Conservation (phyloP, 208 protist species). For the Leishmania braziliensis region DNA sequence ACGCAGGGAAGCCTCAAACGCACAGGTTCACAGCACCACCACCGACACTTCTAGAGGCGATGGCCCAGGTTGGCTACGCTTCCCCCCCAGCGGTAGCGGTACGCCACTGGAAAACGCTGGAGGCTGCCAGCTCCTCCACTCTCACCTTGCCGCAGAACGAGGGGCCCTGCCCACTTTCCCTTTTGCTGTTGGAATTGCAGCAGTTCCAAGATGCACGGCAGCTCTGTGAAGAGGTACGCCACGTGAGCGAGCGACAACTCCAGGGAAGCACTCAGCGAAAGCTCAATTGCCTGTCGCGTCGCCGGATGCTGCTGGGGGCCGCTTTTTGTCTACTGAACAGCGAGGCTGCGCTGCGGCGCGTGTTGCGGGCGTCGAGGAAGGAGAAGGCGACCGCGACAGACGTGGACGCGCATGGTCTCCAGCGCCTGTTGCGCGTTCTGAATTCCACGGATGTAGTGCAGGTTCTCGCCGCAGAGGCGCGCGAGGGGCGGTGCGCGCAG, state of each 20-base stretch:
- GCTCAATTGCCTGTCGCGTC: conserved; percentile 13
- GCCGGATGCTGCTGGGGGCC: conserved; percentile 50
- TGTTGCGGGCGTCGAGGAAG: conserved; percentile 41
- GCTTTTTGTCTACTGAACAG: conserved; percentile 60
- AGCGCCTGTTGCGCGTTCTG: conserved; percentile 67
- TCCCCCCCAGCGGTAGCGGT: conserved; percentile 11
- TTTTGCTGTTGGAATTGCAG: conserved; percentile 21
- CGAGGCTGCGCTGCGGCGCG: conserved; percentile 39
- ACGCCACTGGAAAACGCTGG: conserved; percentile 19
- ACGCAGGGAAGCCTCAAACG: conserved; percentile 3
- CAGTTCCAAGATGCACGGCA: conserved; percentile 18
- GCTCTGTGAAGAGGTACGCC: conserved; percentile 24
- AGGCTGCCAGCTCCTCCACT: background rate
- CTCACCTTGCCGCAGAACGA: background rate
- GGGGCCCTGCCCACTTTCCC: conserved; percentile 1
- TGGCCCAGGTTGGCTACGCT: conserved; percentile 35
- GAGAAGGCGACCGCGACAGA: conserved; percentile 43
- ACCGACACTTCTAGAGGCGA: conserved; percentile 25
- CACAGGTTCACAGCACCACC: conserved; percentile 6
- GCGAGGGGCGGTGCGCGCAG: conserved; percentile 48
- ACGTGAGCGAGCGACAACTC: background rate
- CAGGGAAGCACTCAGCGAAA: background rate
- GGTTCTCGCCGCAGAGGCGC: conserved; percentile 11
- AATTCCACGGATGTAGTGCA: conserved; percentile 19
- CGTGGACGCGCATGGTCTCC: conserved; percentile 69